Conservation (phyloP, 1,284 basidiomycete species). For the Puccinia triticina region DNA sequence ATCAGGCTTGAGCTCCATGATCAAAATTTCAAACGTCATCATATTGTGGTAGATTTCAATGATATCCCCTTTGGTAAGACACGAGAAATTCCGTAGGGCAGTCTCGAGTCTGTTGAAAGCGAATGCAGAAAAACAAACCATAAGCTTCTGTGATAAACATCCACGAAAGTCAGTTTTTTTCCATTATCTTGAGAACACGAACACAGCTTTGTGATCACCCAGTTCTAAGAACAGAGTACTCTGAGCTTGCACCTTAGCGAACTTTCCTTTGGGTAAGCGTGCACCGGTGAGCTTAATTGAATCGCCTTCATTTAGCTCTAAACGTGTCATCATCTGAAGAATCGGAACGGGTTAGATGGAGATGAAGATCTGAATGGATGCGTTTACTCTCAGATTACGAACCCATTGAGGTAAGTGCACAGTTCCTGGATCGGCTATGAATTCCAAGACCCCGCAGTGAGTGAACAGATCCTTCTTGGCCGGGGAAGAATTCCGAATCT, state of each 20-base stretch:
- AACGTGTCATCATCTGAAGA: constrained; percentile 91
- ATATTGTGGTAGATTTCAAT: constrained; percentile 65
- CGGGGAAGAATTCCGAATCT: constrained; percentile 78
- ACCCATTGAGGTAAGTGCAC: constrained; percentile 95
- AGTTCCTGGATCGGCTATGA: constrained; percentile 94
- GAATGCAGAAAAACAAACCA: constrained; percentile 29
- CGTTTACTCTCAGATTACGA: constrained; percentile 54
- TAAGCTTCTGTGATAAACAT: not conserved
- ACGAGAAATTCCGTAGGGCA: constrained; percentile 88
- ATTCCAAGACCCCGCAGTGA: constrained; percentile 96
- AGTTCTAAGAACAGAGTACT: constrained; percentile 89
- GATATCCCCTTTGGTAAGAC: constrained; percentile 62
- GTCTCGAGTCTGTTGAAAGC: constrained; percentile 75
- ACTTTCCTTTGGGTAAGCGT: constrained; percentile 86
- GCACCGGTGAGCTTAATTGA: constrained; percentile 87
- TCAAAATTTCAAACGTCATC: constrained; percentile 89
- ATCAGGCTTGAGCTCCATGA: constrained; percentile 85
- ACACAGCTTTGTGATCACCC: constrained; percentile 93
- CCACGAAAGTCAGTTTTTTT: not conserved
- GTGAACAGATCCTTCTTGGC: constrained; percentile 78
- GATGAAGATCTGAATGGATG: not conserved
- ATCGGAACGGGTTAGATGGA: not conserved
- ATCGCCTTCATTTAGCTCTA: constrained; percentile 90
- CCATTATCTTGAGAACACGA: constrained; percentile 60
- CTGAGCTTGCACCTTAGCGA: constrained; percentile 96